Conservation (phyloP, 2,329 filamentous ascomycete genomes). For the Xenoacremonium recifei region DNA sequence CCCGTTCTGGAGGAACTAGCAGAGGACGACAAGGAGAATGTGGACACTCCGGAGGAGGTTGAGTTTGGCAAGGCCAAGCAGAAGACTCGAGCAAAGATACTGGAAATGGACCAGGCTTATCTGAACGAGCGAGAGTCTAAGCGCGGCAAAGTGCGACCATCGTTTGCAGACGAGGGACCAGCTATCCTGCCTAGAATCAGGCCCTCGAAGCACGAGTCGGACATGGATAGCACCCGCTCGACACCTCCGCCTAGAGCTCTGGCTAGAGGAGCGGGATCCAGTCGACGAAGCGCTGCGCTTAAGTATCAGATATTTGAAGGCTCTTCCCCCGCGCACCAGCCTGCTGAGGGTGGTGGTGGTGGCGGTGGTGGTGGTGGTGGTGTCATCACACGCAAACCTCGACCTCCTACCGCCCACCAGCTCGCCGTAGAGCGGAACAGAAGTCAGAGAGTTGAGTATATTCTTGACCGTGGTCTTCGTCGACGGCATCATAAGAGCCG, state of each 20-base stretch:
- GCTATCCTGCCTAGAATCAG: slow-evolving; percentile 62
- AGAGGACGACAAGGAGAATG: slow-evolving; percentile 64
- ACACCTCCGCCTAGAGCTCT: slow-evolving; percentile 39
- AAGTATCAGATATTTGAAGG: slow-evolving; percentile 61
- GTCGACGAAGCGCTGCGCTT: slow-evolving; percentile 45
- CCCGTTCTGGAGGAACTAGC: slow-evolving; percentile 66
- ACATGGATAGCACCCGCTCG: slow-evolving; percentile 44
- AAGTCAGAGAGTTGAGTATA: slow-evolving; percentile 77
- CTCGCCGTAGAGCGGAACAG: slow-evolving; percentile 77
- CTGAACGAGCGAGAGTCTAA: slow-evolving; percentile 61
- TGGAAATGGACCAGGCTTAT: slow-evolving; percentile 72
- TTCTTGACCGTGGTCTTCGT: slow-evolving; percentile 72
- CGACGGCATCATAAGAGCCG: slow-evolving; percentile 63
- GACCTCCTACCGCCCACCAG: slow-evolving; percentile 79
- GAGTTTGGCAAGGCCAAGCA: slow-evolving; percentile 72
- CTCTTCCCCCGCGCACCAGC: slow-evolving; percentile 56
- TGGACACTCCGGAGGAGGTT: slow-evolving; percentile 68
- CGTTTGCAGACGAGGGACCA: slow-evolving; percentile 51
- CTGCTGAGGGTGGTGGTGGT: slow-evolving; percentile 55
- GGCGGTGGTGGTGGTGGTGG: too few species aligned
- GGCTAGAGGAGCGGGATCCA: slow-evolving; percentile 24
- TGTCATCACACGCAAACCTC: slow-evolving; percentile 60
- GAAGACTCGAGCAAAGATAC: slow-evolving; percentile 70
- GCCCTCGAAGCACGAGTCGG: slow-evolving; percentile 58
- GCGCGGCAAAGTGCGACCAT: slow-evolving; percentile 43